Conservation (phyloP, 441 rosid species). For the Eutrema salsugineum region DNA sequence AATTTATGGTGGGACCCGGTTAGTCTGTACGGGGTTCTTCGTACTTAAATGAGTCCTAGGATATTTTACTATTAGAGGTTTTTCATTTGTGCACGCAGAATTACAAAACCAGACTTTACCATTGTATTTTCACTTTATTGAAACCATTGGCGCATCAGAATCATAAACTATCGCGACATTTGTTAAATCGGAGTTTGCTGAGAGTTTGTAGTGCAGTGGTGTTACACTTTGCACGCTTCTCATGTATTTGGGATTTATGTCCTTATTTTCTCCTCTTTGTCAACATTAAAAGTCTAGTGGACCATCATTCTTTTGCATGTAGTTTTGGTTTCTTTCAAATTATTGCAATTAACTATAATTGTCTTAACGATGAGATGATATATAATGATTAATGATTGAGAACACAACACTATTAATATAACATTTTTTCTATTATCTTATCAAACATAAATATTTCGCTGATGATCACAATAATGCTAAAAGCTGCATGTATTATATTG, state of each 20-base stretch:
- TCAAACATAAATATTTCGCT: neutral
- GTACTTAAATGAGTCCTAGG: neutral
- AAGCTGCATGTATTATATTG: no score
- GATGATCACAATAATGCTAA: neutral
- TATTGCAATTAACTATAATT: neutral
- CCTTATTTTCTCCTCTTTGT: no score
- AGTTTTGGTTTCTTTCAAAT: neutral
- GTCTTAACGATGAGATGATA: neutral
- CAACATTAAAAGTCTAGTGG: no score
- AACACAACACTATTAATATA: neutral
- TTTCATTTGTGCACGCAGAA: neutral
- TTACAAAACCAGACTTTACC: neutral
- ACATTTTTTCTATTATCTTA: no score
- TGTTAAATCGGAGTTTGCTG: neutral
- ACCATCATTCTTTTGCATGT: neutral
- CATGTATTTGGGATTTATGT: no score
- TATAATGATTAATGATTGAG: neutral
- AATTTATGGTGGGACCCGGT: neutral
- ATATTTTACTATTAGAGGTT: neutral
- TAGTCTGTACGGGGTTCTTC: slow-evolving; percentile 22
- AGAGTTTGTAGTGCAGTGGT: no score
- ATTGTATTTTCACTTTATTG: neutral
- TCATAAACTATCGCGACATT: neutral
- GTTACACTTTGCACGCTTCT: no score
- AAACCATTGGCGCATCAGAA: slow-evolving; percentile 1